Base-by-base conservation (phyloP, 2,329 filamentous ascomycete species). In the Camillea tinctor region DNA sequence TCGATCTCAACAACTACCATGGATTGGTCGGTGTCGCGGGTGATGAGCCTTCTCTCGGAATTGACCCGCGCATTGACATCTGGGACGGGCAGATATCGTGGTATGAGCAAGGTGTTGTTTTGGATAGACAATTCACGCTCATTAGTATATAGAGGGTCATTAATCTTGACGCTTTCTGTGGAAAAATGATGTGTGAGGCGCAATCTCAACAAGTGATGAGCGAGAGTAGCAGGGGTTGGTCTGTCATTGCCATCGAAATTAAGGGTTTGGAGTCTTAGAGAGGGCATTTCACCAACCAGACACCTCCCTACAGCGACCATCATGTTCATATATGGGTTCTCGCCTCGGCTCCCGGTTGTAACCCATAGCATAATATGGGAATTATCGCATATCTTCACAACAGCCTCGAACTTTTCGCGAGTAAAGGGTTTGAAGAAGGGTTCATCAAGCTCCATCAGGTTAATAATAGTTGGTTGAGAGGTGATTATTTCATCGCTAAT, bases 371-470 rank as follows among this genome's bases (percentile, higher is more conserved):
- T 54, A n/a, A 51, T 61, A 22, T 58, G 60, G 36, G 57, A 49
- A 9, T 26, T 57, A 17, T 55, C 56, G 17, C 53, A 64, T 19
- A 60, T 15, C 51, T 50, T 56, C 21, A 58, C 55, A 44, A 64
- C 50, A 8, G 61, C 59, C 3, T 57, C 50, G 36, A 62, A 63
- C 49, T 61, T 61, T 4, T 54, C 55, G 40, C 50, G 24, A 17
- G 58, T 60, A 36, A 63, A 56, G 21, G 55, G 54, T 26, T 69
- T 61, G 54, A 77, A 69, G 3, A 71, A 55, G 1, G 73, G 71
- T 17, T 66, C 63, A 58, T 76, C 75, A 21, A 74, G 61, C 13
- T 74, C 72, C 9, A 62, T 58, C 6, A 73, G 58, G 50, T 40
- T 60, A 49, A 73, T 49, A 20, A 67, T 44, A 36, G 63, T 57